Base-by-base conservation (phyloP, 352 stramenopile genomes). In the Elongisporangium senticosum region DNA sequence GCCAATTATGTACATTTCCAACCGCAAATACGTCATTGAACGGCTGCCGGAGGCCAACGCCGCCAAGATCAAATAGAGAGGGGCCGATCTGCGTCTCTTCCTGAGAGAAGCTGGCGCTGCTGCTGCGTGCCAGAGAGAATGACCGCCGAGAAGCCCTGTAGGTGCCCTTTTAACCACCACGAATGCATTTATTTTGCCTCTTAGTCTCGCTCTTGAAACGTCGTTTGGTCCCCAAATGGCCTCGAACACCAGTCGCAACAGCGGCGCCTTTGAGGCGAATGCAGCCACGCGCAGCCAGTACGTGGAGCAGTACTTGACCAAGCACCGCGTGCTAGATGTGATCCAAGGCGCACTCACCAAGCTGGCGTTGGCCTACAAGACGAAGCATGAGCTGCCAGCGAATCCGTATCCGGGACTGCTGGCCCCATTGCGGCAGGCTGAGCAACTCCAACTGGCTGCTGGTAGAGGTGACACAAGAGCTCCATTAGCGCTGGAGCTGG, bases 1-100 rank as follows among this genome's bases (percentile, higher is more conserved):
- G 43, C 98, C 98, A 20, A 99, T 99, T 79, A 99, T 99, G 97
- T 99, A 99, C 83, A 99, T 99, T 64, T 97, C 92, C 61, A 98
- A 97, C 68, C 96, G 97, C 72, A 98, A 98, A 67, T 99, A 99
- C 79, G 98, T 97, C 51, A 98, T 99, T 33, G 98, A 99, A 75
- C 83, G 98, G 43, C 98, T 99, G 88, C 97, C 97, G 11, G 97
- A 99, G 80, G 97, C 97, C 23, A 95, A 95, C 59, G 86, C 86
- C 15, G 83, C 84, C 66, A 92, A 93, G 63, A 79, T 95, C 72
- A 93, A 95, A 68, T 93, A 90, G 69, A 53, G 43, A 52, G 26
- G n/a, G n/a, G 5, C 43, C 43, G 26, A 33, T 33, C 21, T 51
- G 48, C n/a, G 21, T 51, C 48, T 51, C 48, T 51, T 51, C 17